Base-by-base conservation (phyloP, 2,329 filamentous ascomycete species). In the Colletotrichum magnum region DNA sequence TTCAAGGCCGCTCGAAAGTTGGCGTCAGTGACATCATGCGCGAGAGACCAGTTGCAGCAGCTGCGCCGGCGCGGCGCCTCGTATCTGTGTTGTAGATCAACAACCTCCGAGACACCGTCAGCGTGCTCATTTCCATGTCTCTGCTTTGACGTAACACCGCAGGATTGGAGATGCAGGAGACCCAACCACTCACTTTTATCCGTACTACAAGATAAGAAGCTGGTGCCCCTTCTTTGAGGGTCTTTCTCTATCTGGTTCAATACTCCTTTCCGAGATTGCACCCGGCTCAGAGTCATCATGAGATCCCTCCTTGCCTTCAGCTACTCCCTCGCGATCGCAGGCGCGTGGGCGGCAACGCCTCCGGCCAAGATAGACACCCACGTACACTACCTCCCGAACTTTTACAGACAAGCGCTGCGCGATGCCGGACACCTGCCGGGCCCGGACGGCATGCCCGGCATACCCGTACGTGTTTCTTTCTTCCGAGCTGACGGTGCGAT, bases 391-490 rank as follows among this genome's bases (percentile, higher is more conserved):
- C 1, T 76, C 2, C 74, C 74, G 2, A 72, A 74, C 52, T 76
- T 76, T 32, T 76, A 75, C 16, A 58, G 51, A 6, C 48, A 72
- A 36, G 74, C 74, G 0, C 50, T 75, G 61, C 52, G 36, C 21
- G 72, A 74, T 2, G 73, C 74, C 5, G 74, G 74, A 0, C 73
- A 75, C 5, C 43, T 64, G 0, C 73, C 74, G 1, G 74, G 73
- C 6, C 74, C 74, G 2, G 74, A 76, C 28, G 74, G 74, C 0
- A 75, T 75, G 73, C 74, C 73, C 0, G 64, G 58, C 2, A 75
- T 76, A 13, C 74, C 74, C 4, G 74, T 75, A 36, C 4, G 72
- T 69, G 3, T 41, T 15, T n/a, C 10, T 6, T 1, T 1, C 4
- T 13, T 3, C 2, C 12, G 4, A 1, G 0, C 0, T 2, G 10